These are phyloP conservation scores for Penicillium malachiteum DNA, from an alignment of 495 filamentous ascomycete genomes.

Conservation along the genomic window DNA sequence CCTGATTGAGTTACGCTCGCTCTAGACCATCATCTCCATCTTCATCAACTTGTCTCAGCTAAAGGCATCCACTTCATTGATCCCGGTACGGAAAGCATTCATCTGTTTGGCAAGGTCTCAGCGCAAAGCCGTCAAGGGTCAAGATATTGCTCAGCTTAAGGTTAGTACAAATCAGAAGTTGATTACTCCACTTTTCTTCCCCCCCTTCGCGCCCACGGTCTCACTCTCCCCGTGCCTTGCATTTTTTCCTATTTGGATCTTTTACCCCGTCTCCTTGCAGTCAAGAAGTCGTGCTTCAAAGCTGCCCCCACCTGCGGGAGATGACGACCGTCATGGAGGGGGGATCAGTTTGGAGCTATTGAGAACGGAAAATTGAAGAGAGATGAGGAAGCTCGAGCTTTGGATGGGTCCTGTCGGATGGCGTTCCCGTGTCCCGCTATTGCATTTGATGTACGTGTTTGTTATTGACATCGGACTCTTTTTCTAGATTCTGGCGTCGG, in stretches of 20 bases:
- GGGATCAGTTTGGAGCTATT: not conserved
- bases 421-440: conserved; percentile 19
- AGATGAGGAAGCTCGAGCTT: not conserved
- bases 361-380: not conserved
- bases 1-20: not conserved
- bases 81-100: conserved; percentile 9
- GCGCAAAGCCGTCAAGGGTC: conserved; percentile 6
- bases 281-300: conserved; percentile 28
- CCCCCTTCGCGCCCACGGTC: conserved; percentile 31
- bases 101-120: conserved; percentile 27
- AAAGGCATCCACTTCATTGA: conserved; percentile 21
- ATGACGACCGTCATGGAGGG: conserved; percentile 29
- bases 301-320: conserved; percentile 20
- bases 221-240: conserved; percentile 45
- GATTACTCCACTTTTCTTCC: conserved; percentile 3
- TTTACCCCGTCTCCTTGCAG: conserved; percentile 36
- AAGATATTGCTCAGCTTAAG: conserved; percentile 23
- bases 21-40: not conserved
- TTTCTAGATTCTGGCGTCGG: conserved; percentile 21
- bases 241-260: conserved; percentile 31
- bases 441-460: conserved; percentile 23
- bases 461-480: conserved; percentile 37
- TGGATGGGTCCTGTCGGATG: conserved; percentile 13
- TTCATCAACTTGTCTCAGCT: conserved; percentile 36
- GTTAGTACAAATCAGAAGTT: conserved; percentile 24